Percentiles rank a stretch among this genome's conserved stretches.
phyloP scores from a whole-genome alignment of 352 stramenopile genomes.

The Pythium brassicae region DNA sequence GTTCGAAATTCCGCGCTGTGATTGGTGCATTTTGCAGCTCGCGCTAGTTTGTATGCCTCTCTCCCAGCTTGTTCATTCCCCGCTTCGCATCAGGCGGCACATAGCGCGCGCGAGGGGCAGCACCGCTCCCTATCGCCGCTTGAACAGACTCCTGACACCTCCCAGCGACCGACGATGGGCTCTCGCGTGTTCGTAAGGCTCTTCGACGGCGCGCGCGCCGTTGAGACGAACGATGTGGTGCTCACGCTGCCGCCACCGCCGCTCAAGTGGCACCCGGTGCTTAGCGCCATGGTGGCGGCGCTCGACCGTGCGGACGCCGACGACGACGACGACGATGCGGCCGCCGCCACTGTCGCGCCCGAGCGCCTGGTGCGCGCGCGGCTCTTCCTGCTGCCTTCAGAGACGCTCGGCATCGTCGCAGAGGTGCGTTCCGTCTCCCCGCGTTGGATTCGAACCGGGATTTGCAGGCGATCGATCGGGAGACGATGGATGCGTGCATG shows the following conservation, averaged over 20 bases:
- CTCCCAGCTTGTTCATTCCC: background rate
- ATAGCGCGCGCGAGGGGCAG: too few relatives aligned
- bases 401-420: constrained; percentile 50
- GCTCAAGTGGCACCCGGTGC: constrained; percentile 62
- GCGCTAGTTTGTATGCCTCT: background rate
- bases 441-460: too few relatives aligned
- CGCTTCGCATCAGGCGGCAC: background rate
- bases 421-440: constrained; percentile 59
- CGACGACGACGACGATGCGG: constrained; percentile 35
- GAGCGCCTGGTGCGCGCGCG: constrained; percentile 35
- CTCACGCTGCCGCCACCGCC: constrained; percentile 58
- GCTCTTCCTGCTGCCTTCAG: constrained; percentile 59
- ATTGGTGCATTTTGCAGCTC: too few relatives aligned
- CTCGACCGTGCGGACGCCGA: constrained; percentile 43
- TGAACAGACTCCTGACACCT: background rate
- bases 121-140: too few relatives aligned
- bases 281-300: constrained; percentile 58
- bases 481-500: too few relatives aligned
- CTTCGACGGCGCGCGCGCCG: constrained; percentile 43
- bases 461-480: too few relatives aligned
- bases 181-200: constrained; percentile 78
- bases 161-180: constrained; percentile 18
- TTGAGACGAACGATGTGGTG: constrained; percentile 61
- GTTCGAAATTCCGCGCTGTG: too few relatives aligned
- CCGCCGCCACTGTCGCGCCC: background rate